Evolutionary conservation across 2,329 filamentous ascomycete genomes (phyloP), one percentile per base, ranked within the genome.

Genomic region (Pseudogymnoascus destructans): DNA sequence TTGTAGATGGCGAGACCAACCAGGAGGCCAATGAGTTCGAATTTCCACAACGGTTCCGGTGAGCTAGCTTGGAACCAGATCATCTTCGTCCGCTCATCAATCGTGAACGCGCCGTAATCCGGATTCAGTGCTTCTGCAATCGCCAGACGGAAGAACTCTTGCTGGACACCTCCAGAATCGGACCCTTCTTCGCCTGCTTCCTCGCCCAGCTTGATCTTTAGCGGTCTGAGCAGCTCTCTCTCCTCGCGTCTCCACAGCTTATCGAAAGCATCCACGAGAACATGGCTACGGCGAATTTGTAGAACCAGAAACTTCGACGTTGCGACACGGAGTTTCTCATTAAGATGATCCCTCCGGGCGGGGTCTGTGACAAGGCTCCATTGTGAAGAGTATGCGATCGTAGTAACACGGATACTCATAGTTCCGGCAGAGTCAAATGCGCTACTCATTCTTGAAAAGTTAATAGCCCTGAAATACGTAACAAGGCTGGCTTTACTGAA

Each of bases 141-240:
- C 15, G 88, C 83, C 25, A 96, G 73, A 13, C 89, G 83, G 73
- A 98, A 97, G 69, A 95, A 97, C 63, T 98, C 93, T 69, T 95
- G 91, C 65, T 96, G 92, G 1, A 98, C 91, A 62, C 93, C 93
- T 42, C 93, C 93, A 55, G 92, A 89, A 70, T 98, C 93, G 32
- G 95, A 82, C 0, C 93, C 93, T 69, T 95, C 85, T 70, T 97
- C 93, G 27, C 89, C 89, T 57, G 78, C 77, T 32, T 89, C 84
- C 67, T 89, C 86, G 3, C 90, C 90, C 59, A 97, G 80, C 56
- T 89, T 85, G 7, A 98, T 85, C 66, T 95, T 95, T 32, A 98
- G 73, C 0, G 93, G 93, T 23, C 89, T 82, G 66, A 92, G 75
- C 2, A 97, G 74, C 71, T 96, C 89, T 33, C 87, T 79, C 66